Evolutionary conservation across 768 basidiomycete species (phyloP).

Genomic region (Phaeotremella fagi): DNA sequence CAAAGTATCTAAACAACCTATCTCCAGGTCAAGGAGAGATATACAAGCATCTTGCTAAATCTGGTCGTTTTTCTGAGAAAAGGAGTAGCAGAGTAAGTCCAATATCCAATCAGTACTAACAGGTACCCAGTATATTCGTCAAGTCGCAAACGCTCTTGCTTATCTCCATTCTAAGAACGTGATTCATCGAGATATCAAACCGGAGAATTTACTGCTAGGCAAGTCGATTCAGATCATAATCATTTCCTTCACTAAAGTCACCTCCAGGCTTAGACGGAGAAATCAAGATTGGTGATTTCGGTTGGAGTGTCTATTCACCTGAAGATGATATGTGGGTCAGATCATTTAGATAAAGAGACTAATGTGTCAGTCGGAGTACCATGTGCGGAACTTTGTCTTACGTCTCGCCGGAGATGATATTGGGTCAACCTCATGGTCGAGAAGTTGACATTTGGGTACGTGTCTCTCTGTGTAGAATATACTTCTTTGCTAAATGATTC

Average conservation of each 20-base stretch:
- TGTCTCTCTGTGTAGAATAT: too few species aligned
- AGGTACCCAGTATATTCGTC: slow-evolving; percentile 38
- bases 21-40: slow-evolving; percentile 63
- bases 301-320: slow-evolving; percentile 64
- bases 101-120: background rate
- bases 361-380: slow-evolving; percentile 59
- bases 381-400: slow-evolving; percentile 95
- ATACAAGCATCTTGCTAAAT: slow-evolving; percentile 86
- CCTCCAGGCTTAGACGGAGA: slow-evolving; percentile 72
- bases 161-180: slow-evolving; percentile 94
- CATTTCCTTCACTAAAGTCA: background rate
- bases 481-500: too few species aligned
- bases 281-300: slow-evolving; percentile 97
- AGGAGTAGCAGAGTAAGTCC: slow-evolving; percentile 59
- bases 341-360: background rate
- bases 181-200: slow-evolving; percentile 98
- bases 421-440: slow-evolving; percentile 79
- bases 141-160: slow-evolving; percentile 89
- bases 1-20: background rate
- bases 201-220: slow-evolving; percentile 89
- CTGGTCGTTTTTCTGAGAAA: slow-evolving; percentile 80
- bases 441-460: slow-evolving; percentile 86
- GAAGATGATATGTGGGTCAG: slow-evolving; percentile 26
- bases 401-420: slow-evolving; percentile 97
- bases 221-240: slow-evolving; percentile 22